Conservation (phyloP, 768 basidiomycete species). For the Podaxis sp. region DNA sequence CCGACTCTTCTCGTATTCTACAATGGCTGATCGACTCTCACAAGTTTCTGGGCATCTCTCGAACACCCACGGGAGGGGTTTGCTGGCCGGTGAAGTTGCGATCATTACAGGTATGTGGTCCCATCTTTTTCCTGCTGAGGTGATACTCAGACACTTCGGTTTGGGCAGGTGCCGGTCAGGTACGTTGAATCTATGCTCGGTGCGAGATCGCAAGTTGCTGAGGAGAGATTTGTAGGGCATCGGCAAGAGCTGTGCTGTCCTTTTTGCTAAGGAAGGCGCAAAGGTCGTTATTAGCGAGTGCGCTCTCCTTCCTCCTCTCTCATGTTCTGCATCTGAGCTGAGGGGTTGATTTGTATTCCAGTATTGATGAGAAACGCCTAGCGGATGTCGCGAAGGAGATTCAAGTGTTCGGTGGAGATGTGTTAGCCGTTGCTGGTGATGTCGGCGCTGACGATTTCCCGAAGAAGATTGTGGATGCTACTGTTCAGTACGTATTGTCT, state of each 20-base stretch:
- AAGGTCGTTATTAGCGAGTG: constrained; percentile 87
- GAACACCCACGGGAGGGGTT: constrained; percentile 51
- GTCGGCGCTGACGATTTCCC: constrained; percentile 85
- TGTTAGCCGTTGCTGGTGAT: constrained; percentile 74
- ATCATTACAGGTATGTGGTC: constrained; percentile 75
- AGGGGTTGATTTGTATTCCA: constrained; percentile 23
- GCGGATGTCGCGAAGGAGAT: constrained; percentile 71
- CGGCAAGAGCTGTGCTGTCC: constrained; percentile 68
- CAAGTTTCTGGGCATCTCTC: constrained; percentile 74
- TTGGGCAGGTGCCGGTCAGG: constrained; percentile 71
- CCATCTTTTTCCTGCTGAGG: not conserved
- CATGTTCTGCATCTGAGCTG: not conserved
- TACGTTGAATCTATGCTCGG: constrained; percentile 23
- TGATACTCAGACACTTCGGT: not conserved
- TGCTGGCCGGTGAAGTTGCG: constrained; percentile 76
- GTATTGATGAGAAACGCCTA: constrained; percentile 73
- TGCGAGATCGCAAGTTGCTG: constrained; percentile 4
- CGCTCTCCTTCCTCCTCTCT: constrained; percentile 21
- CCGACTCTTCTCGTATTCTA: not conserved
- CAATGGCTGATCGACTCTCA: constrained; percentile 58
- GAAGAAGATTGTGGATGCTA: constrained; percentile 72
- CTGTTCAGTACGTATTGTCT: constrained; percentile 59
- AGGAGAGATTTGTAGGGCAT: constrained; percentile 56
- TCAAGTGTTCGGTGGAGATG: constrained; percentile 69
- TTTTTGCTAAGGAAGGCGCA: constrained; percentile 84